phyloP scores from a whole-genome alignment of 2,329 filamentous ascomycete species.

The Colletotrichum falcatum region DNA sequence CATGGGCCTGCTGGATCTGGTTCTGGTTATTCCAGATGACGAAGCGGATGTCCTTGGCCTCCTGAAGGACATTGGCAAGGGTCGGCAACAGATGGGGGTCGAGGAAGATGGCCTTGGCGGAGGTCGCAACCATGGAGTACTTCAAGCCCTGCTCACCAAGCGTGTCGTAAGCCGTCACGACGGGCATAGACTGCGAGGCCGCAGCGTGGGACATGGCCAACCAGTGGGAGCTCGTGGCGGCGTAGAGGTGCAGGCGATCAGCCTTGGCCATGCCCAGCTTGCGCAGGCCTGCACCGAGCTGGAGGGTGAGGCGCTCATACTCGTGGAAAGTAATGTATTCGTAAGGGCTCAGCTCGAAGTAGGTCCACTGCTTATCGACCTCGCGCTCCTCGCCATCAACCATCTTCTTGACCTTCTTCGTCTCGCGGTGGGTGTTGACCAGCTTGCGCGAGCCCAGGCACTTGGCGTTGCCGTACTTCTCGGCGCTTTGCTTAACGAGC shows the following conservation, averaged over 20 bases:
- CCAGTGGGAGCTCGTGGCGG: constrained; percentile 74
- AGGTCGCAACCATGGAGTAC: constrained; percentile 79
- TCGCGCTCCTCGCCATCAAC: constrained; percentile 83
- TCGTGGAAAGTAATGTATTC: constrained; percentile 82
- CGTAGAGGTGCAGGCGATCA: constrained; percentile 83
- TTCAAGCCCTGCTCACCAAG: constrained; percentile 80
- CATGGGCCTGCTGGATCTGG: constrained; percentile 62
- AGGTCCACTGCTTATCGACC: constrained; percentile 90
- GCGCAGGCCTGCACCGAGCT: constrained; percentile 77
- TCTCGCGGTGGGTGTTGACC: constrained; percentile 82
- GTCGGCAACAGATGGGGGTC: constrained; percentile 68
- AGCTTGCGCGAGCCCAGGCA: constrained; percentile 78
- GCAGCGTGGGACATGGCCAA: constrained; percentile 63
- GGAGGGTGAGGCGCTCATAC: constrained; percentile 77
- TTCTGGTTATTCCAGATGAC: constrained; percentile 69
- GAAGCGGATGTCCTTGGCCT: constrained; percentile 60
- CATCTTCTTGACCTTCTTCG: constrained; percentile 90
- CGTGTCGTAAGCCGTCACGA: constrained; percentile 87
- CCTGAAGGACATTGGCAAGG: constrained; percentile 64
- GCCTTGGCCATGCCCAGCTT: constrained; percentile 76
- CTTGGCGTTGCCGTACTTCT: constrained; percentile 73
- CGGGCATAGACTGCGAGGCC: constrained; percentile 81
- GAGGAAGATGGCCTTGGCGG: constrained; percentile 74
- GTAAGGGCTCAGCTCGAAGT: constrained; percentile 85
- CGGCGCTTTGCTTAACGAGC: constrained; percentile 75